phyloP scores from a whole-genome alignment of 2,329 filamentous ascomycete genomes.

The Fusarium sp. region DNA sequence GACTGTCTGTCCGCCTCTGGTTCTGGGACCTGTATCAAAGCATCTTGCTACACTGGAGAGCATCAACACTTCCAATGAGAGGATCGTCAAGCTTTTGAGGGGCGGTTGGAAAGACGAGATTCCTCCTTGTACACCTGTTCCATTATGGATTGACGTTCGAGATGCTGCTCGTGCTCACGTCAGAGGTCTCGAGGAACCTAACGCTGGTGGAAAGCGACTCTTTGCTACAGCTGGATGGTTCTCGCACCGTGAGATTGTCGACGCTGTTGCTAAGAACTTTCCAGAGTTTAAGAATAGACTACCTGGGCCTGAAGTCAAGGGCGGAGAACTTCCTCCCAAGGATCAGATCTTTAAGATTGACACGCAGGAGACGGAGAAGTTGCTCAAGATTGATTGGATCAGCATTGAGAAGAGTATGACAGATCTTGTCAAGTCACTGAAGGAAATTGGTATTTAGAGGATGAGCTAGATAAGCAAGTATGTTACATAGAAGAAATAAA shows the following conservation, averaged over 20 bases:
- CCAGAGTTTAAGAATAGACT: constrained; percentile 59
- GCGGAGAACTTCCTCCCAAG: constrained; percentile 53
- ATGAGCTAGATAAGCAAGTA: neutral
- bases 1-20: constrained; percentile 64
- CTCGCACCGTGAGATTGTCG: constrained; percentile 56
- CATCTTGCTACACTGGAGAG: constrained; percentile 54
- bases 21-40: constrained; percentile 63
- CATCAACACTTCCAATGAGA: constrained; percentile 64
- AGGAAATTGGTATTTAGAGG: constrained; percentile 50
- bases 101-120: constrained; percentile 60
- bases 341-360: constrained; percentile 62
- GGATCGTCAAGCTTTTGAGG: constrained; percentile 59
- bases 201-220: constrained; percentile 60
- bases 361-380: constrained; percentile 65
- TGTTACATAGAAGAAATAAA: too few species aligned
- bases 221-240: constrained; percentile 60
- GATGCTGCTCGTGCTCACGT: constrained; percentile 65
- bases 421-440: constrained; percentile 71
- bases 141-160: constrained; percentile 65
- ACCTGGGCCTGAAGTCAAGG: constrained; percentile 54
- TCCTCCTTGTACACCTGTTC: constrained; percentile 52
- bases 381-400: constrained; percentile 71
- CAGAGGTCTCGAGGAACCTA: constrained; percentile 58
- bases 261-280: constrained; percentile 57
- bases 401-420: constrained; percentile 68